These are phyloP conservation scores for Fusarium goolgardi DNA, from an alignment of 2,329 filamentous ascomycete genomes.

Conservation along the genomic window DNA sequence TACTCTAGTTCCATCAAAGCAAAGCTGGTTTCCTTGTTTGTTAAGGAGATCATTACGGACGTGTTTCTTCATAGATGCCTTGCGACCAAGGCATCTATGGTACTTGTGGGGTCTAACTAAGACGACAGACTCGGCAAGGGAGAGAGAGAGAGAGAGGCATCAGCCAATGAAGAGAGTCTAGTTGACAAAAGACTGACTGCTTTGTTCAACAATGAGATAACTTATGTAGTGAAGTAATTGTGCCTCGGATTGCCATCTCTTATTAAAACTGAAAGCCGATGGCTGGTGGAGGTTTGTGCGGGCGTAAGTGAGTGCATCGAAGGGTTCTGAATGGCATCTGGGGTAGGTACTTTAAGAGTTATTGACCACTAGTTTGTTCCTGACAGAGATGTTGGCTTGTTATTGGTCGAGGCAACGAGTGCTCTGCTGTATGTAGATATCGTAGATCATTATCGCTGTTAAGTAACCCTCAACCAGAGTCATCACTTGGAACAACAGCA, in stretches of 20 bases:
- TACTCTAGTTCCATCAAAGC: background rate
- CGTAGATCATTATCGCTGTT: background rate
- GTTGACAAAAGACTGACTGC: conserved; percentile 11
- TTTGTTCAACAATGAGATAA: conserved; percentile 10
- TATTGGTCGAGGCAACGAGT: conserved; percentile 15
- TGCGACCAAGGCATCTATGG: conserved; percentile 34
- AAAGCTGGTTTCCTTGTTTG: conserved; percentile 40
- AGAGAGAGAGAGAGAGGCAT: background rate
- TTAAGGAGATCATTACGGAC: conserved; percentile 22
- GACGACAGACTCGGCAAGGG: conserved; percentile 31
- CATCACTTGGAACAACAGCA: background rate
- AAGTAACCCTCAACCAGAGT: background rate
- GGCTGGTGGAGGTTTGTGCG: conserved; percentile 26
- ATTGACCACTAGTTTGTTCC: conserved; percentile 2
- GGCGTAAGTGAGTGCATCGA: conserved; percentile 10
- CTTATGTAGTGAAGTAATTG: background rate
- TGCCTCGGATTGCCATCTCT: conserved; percentile 7
- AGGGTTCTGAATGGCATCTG: background rate
- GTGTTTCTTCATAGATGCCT: conserved; percentile 26
- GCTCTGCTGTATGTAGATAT: background rate
- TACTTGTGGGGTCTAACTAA: background rate
- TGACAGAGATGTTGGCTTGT: background rate
- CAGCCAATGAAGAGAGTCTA: conserved; percentile 31
- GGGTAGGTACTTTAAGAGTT: conserved; percentile 2
- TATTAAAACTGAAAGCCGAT: conserved; percentile 7